Evolutionary conservation across 192 early-diverging fungal genomes (phyloP).

Genomic region (Rhizophagus clarus): DNA sequence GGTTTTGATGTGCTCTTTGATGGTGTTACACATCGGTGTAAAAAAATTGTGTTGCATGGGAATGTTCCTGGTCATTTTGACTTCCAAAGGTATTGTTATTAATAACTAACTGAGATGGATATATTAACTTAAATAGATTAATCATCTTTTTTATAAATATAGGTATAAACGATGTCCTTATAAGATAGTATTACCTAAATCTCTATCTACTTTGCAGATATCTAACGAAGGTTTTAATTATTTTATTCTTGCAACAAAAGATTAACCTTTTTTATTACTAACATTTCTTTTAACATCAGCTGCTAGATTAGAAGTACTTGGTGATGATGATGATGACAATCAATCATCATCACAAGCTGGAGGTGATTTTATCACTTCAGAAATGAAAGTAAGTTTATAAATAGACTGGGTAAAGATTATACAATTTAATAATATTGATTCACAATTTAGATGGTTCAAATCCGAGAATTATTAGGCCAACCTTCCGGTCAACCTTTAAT

Average conservation of each 20-base stretch:
- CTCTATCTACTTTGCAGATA: background rate
- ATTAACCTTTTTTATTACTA: conserved; percentile 23
- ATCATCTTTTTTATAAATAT: background rate
- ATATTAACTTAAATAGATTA: background rate
- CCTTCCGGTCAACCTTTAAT: conserved; percentile 56
- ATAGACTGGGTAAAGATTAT: background rate
- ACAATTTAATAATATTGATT: conserved; percentile 35
- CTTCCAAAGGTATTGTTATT: conserved; percentile 60
- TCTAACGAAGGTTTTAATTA: background rate
- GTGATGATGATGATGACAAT: conserved; percentile 40
- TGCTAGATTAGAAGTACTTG: conserved; percentile 29
- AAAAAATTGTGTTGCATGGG: conserved; percentile 73
- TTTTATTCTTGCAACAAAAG: background rate
- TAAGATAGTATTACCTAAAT: conserved; percentile 42
- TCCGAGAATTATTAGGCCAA: conserved; percentile 34
- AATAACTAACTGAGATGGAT: background rate
- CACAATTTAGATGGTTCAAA: conserved; percentile 32
- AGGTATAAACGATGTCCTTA: conserved; percentile 63
- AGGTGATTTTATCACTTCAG: background rate
- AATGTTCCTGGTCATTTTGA: conserved; percentile 73
- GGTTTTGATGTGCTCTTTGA: conserved; percentile 77
- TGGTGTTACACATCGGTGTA: conserved; percentile 62
- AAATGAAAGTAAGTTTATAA: conserved; percentile 20
- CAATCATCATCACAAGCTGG: conserved; percentile 25
- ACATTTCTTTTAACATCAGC: background rate